phyloP scores from a whole-genome alignment of 345 rosid genomes.

The Raphanus sativus region DNA sequence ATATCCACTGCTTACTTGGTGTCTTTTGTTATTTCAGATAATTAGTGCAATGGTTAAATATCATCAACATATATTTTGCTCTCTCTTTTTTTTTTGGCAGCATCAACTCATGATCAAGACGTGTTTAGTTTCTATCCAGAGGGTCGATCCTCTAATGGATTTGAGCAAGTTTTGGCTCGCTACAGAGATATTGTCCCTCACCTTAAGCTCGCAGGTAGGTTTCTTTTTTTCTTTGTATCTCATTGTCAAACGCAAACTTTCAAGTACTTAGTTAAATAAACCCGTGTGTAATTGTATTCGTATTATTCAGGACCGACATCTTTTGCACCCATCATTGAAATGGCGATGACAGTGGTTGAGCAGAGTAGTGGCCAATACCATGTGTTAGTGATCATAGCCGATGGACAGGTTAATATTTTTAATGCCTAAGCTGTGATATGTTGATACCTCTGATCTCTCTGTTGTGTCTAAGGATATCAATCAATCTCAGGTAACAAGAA shows the following conservation, averaged over 20 bases:
- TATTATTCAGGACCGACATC: slow-evolving; percentile 79
- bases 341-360: slow-evolving; percentile 92
- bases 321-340: slow-evolving; percentile 92
- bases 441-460: no score
- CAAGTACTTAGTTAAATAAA: neutral
- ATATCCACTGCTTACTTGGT: neutral
- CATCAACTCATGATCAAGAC: slow-evolving; percentile 95
- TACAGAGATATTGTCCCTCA: slow-evolving; percentile 81
- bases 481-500: slow-evolving; percentile 65
- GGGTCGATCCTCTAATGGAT: slow-evolving; percentile 73
- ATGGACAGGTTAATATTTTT: slow-evolving; percentile 91
- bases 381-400: slow-evolving; percentile 91
- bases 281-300: slow-evolving; percentile 1
- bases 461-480: neutral
- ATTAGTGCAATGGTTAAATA: neutral
- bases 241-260: slow-evolving; percentile 10
- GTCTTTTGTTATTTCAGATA: neutral
- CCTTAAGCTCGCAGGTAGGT: slow-evolving; percentile 96
- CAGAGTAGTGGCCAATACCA: slow-evolving; percentile 91
- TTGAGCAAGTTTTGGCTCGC: slow-evolving; percentile 77
- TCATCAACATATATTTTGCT: slow-evolving; percentile 11
- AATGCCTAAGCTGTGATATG: neutral
- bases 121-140: slow-evolving; percentile 82
- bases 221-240: slow-evolving; percentile 34
- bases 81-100: no score